A percentile compares a stretch with the other conserved stretches of the same genome.
phyloP scores from a whole-genome alignment of 257 asterid species.

The Gardenia jasminoides region DNA sequence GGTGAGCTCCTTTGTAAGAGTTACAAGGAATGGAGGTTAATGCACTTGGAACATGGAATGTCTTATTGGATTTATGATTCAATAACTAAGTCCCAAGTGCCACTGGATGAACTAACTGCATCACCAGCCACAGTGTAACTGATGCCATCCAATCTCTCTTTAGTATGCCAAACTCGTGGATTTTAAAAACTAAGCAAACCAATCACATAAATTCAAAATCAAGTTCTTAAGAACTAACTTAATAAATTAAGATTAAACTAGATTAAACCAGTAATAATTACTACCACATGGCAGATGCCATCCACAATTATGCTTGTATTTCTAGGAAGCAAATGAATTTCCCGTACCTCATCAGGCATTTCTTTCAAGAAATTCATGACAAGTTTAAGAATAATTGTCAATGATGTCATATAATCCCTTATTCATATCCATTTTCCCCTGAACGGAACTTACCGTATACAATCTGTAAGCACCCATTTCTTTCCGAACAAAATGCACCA shows the following conservation, averaged over 20 bases:
- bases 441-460: slow-evolving; percentile 55
- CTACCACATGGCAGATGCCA: background rate
- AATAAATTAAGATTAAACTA: background rate
- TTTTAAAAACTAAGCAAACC: background rate
- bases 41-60: background rate
- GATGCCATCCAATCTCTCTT: background rate
- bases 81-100: background rate
- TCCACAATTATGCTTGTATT: background rate
- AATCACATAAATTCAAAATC: background rate
- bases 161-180: background rate
- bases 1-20: background rate
- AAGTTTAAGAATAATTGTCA: background rate
- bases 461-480: slow-evolving; percentile 97
- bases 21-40: background rate
- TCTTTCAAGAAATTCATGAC: background rate
- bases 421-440: background rate
- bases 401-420: background rate
- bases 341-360: background rate
- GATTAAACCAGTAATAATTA: background rate
- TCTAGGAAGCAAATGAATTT: background rate
- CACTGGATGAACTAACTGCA: background rate
- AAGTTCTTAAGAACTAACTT: background rate
- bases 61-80: background rate
- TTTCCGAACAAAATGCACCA: slow-evolving; percentile 88
- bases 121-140: background rate